These are phyloP conservation scores for Arabidopsis arenosa DNA, from an alignment of 345 rosid species.

Conservation along the genomic window DNA sequence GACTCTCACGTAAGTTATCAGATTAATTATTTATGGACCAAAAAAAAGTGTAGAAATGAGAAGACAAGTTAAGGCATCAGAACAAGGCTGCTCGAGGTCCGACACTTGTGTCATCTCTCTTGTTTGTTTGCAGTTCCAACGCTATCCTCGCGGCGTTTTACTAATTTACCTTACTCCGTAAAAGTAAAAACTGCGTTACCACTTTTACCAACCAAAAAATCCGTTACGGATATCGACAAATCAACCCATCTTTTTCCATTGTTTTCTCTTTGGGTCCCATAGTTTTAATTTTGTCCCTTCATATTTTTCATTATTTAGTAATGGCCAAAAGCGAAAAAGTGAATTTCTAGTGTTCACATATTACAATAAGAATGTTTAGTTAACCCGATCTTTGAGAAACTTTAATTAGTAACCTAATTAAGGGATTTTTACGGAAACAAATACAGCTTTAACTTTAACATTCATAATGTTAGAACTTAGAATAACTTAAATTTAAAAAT, in stretches of 20 bases:
- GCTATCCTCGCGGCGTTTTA: slow-evolving; percentile 12
- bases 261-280: slow-evolving; percentile 30
- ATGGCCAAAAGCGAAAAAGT: slow-evolving; percentile 24
- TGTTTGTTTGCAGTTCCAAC: slow-evolving; percentile 17
- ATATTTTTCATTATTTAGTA: slow-evolving; percentile 12
- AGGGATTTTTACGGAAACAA: not conserved
- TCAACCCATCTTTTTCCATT: slow-evolving; percentile 20
- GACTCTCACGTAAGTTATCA: not conserved
- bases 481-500: not conserved
- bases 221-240: slow-evolving; percentile 31
- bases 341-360: not conserved
- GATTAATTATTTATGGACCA: not conserved
- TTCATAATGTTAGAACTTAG: not conserved
- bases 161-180: slow-evolving; percentile 3
- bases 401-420: not conserved
- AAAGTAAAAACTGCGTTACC: slow-evolving; percentile 6
- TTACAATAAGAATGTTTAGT: not conserved
- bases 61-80: slow-evolving; percentile 28
- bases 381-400: not conserved
- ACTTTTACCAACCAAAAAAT: not conserved
- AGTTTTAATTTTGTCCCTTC: slow-evolving; percentile 22
- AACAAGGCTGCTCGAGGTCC: slow-evolving; percentile 43
- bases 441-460: not conserved
- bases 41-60: slow-evolving; percentile 8
- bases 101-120: slow-evolving; percentile 27